Conservation (phyloP, 345 rosid species). For the Eucalyptus albens region DNA sequence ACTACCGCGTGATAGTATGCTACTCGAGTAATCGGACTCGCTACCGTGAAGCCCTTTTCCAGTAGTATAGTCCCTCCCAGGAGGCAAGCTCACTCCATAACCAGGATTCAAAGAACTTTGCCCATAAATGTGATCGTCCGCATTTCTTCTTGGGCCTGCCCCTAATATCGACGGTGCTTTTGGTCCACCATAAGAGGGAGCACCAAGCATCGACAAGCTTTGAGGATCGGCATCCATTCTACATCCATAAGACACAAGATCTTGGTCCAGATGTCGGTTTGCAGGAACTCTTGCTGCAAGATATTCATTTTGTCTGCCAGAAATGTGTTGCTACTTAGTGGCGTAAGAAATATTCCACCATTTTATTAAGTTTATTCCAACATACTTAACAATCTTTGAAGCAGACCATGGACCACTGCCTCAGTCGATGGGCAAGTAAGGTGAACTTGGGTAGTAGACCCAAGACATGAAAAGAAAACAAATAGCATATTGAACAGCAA, state of each 20-base stretch:
- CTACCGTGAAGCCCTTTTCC: conserved; percentile 77
- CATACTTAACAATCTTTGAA: background rate
- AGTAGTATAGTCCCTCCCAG: conserved; percentile 87
- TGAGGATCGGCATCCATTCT: conserved; percentile 70
- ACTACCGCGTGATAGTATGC: conserved; percentile 35
- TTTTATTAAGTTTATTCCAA: background rate
- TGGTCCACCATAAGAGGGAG: conserved; percentile 62
- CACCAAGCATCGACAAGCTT: conserved; percentile 41
- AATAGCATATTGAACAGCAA: background rate
- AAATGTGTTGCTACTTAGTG: conserved; percentile 77
- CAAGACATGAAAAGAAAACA: background rate
- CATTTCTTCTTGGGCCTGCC: conserved; percentile 77
- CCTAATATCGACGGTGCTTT: conserved; percentile 81
- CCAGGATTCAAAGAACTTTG: conserved; percentile 84
- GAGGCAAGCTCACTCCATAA: conserved; percentile 97
- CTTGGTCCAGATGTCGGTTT: conserved; percentile 63
- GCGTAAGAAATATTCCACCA: background rate
- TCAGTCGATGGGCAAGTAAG: background rate
- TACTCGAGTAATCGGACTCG: conserved; percentile 55
- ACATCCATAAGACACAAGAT: conserved; percentile 65
- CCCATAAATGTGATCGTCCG: conserved; percentile 62
- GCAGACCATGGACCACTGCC: background rate
- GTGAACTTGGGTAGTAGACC: background rate
- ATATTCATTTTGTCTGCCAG: conserved; percentile 29
- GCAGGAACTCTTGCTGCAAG: conserved; percentile 59